Percentiles rank a stretch among this genome's conserved stretches.
Conservation (phyloP, 1,139 yeast species). For the Hansenula anomala region DNA sequence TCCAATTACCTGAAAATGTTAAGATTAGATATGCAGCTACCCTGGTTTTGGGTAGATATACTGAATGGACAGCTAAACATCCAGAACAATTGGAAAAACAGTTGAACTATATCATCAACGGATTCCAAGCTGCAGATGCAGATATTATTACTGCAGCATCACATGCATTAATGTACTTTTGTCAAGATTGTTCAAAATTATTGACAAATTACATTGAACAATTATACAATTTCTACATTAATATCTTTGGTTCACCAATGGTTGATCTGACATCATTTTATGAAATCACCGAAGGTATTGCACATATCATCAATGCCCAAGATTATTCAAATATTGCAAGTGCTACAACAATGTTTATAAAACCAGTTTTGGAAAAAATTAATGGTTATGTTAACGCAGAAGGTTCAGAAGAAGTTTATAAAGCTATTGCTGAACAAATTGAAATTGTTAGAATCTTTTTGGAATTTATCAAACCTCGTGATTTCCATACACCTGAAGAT, state of each 20-base stretch:
- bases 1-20: constrained; percentile 77
- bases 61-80: constrained; percentile 90
- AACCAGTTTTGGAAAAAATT: constrained; percentile 57
- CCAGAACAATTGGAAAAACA: constrained; percentile 80
- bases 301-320: constrained; percentile 70
- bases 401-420: constrained; percentile 34
- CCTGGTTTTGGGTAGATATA: constrained; percentile 86
- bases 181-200: constrained; percentile 79
- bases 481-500: constrained; percentile 29
- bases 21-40: constrained; percentile 91
- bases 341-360: constrained; percentile 55
- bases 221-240: constrained; percentile 68
- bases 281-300: constrained; percentile 87
- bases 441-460: constrained; percentile 74
- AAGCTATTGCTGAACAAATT: constrained; percentile 65
- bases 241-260: constrained; percentile 38
- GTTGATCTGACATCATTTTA: constrained; percentile 68
- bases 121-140: constrained; percentile 46
- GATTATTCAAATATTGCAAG: constrained; percentile 37
- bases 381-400: constrained; percentile 23
- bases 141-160: constrained; percentile 84
- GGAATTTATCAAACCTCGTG: constrained; percentile 48
- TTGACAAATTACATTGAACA: constrained; percentile 72
- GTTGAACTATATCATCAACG: constrained; percentile 76
- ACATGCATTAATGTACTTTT: constrained; percentile 89